Percentiles rank a stretch among this genome's conserved stretches.
phyloP scores from a whole-genome alignment of 495 filamentous ascomycete species.

The Xylaria palmicola region DNA sequence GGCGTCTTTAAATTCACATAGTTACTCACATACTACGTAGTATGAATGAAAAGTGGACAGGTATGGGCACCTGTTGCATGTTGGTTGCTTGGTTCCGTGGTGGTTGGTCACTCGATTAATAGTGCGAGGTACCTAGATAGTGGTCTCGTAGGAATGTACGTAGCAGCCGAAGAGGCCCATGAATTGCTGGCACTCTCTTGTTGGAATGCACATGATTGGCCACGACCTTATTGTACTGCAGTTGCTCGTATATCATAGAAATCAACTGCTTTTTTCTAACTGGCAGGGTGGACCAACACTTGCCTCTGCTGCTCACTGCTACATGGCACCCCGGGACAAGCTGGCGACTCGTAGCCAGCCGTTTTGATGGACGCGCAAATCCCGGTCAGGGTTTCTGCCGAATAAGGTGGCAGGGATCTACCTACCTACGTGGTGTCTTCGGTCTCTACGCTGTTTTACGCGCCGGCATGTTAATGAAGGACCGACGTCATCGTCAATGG shows the following conservation, averaged over 20 bases:
- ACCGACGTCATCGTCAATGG: conserved; percentile 4
- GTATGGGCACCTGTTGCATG: not conserved
- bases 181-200: not conserved
- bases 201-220: not conserved
- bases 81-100: too few species aligned
- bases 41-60: conserved; percentile 10
- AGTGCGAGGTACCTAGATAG: not conserved
- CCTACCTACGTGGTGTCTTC: not conserved
- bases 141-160: not conserved
- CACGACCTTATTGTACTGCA: not conserved
- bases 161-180: too few species aligned
- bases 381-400: not conserved
- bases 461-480: not conserved
- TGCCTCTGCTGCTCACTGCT: too few species aligned
- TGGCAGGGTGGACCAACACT: not conserved
- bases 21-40: too few species aligned
- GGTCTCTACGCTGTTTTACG: not conserved
- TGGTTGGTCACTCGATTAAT: not conserved
- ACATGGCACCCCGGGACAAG: not conserved
- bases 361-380: not conserved
- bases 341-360: not conserved
- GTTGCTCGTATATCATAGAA: too few species aligned
- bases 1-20: conserved; percentile 10
- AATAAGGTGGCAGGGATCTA: not conserved
- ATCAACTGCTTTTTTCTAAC: too few species aligned